Percentiles rank a stretch among this genome's conserved stretches.
Evolutionary conservation across 2,329 filamentous ascomycete species (phyloP).

Genomic region (Aureobasidium sp.): DNA sequence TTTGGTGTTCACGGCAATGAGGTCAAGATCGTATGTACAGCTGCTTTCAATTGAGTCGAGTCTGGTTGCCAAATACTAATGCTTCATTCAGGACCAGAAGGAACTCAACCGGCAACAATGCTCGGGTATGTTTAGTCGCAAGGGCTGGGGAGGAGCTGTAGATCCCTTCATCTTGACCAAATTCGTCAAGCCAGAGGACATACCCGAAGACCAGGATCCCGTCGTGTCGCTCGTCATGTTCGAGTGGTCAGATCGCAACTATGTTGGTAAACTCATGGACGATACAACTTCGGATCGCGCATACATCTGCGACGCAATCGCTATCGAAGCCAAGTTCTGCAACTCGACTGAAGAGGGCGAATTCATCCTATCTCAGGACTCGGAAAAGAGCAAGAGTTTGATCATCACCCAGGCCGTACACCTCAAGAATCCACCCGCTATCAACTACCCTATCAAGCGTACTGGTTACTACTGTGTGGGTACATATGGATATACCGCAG

Average conservation of each 20-base stretch:
- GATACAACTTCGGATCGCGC: conserved; percentile 41
- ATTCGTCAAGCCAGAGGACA: conserved; percentile 56
- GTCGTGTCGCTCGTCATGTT: conserved; percentile 82
- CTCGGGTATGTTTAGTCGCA: conserved; percentile 87
- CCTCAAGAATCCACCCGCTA: conserved; percentile 63
- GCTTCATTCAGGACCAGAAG: conserved; percentile 56
- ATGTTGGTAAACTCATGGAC: conserved; percentile 63
- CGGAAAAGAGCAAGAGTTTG: conserved; percentile 59
- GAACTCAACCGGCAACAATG: conserved; percentile 76
- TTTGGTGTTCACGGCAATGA: conserved; percentile 23
- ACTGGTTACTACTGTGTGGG: conserved; percentile 96
- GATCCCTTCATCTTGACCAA: conserved; percentile 86
- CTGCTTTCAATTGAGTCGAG: neutral
- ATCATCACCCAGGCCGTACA: conserved; percentile 78
- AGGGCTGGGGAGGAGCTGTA: conserved; percentile 76
- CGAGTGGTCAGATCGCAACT: conserved; percentile 79
- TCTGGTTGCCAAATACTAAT: neutral
- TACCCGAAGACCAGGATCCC: conserved; percentile 57
- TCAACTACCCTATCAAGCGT: conserved; percentile 78
- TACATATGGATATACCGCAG: conserved; percentile 61
- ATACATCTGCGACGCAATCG: conserved; percentile 69
- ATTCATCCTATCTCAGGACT: conserved; percentile 74
- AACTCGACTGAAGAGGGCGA: conserved; percentile 70
- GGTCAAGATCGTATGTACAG: conserved; percentile 26
- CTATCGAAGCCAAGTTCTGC: conserved; percentile 64